These are phyloP conservation scores for Paramyrothecium sp. DNA, from an alignment of 2,329 filamentous ascomycete genomes.

Conservation along the genomic window DNA sequence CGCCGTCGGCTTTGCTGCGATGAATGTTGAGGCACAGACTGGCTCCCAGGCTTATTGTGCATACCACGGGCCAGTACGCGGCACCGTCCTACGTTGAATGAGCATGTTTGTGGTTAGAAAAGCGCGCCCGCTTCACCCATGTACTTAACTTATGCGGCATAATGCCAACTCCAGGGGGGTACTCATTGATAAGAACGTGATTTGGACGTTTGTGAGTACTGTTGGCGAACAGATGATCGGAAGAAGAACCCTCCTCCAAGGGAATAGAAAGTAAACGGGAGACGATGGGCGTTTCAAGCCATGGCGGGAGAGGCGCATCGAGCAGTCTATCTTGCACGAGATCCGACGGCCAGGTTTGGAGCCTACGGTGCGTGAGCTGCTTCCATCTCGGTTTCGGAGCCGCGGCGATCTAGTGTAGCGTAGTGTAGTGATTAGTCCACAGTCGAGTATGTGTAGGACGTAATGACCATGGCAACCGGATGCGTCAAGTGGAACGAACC, in stretches of 20 bases:
- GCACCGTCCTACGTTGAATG: conserved; percentile 63
- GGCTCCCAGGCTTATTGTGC: conserved; percentile 82
- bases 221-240: conserved; percentile 47
- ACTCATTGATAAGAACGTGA: conserved; percentile 93
- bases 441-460: conserved; percentile 4
- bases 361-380: conserved; percentile 78
- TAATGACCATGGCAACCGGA: not conserved
- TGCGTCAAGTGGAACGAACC: conserved; percentile 41
- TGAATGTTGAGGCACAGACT: conserved; percentile 78
- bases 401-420: conserved; percentile 45
- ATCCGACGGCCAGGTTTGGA: conserved; percentile 88
- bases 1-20: conserved; percentile 59
- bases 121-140: conserved; percentile 11
- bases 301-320: conserved; percentile 69
- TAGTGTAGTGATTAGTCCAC: conserved; percentile 8
- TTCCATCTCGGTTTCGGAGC: conserved; percentile 81
- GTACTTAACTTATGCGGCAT: conserved; percentile 78
- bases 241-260: conserved; percentile 20
- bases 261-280: conserved; percentile 55
- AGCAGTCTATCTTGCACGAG: conserved; percentile 78
- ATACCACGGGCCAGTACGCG: conserved; percentile 85
- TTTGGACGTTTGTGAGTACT: conserved; percentile 80
- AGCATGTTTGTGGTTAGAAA: conserved; percentile 19
- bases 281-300: conserved; percentile 71
- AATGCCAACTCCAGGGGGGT: conserved; percentile 84